These are phyloP conservation scores for Leccinum imitatum DNA, from an alignment of 768 basidiomycete species.

Conservation along the genomic window DNA sequence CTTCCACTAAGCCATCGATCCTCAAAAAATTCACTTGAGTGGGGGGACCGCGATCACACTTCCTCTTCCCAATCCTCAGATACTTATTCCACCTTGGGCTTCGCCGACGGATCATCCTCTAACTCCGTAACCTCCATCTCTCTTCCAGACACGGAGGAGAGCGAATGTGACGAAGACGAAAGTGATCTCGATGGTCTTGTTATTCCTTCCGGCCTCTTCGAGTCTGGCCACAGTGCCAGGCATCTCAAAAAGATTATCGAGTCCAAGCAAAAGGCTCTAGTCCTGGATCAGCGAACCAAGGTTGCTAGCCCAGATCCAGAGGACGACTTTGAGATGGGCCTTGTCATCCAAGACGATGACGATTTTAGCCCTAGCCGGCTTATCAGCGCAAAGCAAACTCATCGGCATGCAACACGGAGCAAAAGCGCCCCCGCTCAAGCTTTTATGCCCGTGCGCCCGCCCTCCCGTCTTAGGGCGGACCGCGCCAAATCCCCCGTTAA, in stretches of 20 bases:
- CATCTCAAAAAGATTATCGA: constrained; percentile 53
- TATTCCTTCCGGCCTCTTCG: constrained; percentile 73
- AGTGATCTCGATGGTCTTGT: constrained; percentile 80
- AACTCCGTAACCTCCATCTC: constrained; percentile 66
- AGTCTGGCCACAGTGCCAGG: constrained; percentile 59
- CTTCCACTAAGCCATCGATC: constrained; percentile 71
- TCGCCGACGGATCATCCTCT: constrained; percentile 71
- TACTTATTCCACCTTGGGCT: constrained; percentile 76
- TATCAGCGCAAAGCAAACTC: constrained; percentile 46
- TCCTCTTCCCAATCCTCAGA: constrained; percentile 87
- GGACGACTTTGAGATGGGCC: constrained; percentile 84
- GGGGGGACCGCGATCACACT: constrained; percentile 82
- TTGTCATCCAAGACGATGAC: constrained; percentile 79
- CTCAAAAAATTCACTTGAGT: constrained; percentile 83
- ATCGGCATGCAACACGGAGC: constrained; percentile 50
- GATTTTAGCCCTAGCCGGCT: constrained; percentile 82
- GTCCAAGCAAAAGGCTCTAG: constrained; percentile 53
- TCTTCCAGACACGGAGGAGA: constrained; percentile 70
- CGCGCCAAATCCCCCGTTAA: constrained; percentile 72
- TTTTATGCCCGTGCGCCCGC: constrained; percentile 54
- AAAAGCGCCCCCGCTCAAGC: constrained; percentile 57
- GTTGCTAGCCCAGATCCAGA: constrained; percentile 63
- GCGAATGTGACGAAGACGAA: constrained; percentile 64
- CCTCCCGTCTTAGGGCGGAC: constrained; percentile 59
- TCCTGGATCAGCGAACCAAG: constrained; percentile 53